Conservation (phyloP, 2,329 filamentous ascomycete species). For the Bipolaris zeicola region DNA sequence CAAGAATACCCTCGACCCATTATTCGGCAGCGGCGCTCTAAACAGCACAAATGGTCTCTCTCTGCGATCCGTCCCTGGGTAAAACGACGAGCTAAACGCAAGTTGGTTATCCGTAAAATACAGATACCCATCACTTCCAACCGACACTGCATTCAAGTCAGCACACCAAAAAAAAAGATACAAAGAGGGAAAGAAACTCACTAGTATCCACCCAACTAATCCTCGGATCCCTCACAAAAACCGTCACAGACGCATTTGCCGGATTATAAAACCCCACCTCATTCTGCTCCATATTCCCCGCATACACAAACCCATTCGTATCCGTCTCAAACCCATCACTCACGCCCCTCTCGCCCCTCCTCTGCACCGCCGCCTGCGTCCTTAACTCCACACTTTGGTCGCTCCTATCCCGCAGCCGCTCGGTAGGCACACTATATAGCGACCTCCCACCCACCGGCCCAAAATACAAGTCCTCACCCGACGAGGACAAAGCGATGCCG, state of each 20-base stretch:
- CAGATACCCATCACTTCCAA: conserved; percentile 55
- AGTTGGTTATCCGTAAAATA: conserved; percentile 62
- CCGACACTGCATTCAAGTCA: conserved; percentile 37
- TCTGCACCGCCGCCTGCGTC: conserved; percentile 52
- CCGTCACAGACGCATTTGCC: conserved; percentile 49
- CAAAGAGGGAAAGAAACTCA: conserved; percentile 17
- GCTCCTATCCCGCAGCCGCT: conserved; percentile 49
- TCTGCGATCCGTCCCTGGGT: conserved; percentile 52
- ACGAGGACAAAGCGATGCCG: conserved; percentile 57
- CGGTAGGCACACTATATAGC: conserved; percentile 55
- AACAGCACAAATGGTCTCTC: conserved; percentile 53
- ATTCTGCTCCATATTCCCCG: conserved; percentile 57
- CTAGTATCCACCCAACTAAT: conserved; percentile 59
- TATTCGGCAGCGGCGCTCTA: conserved; percentile 49
- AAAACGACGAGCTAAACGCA: conserved; percentile 43
- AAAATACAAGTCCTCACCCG: conserved; percentile 56
- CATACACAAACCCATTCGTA: conserved; percentile 56
- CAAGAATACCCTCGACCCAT: conserved; percentile 49
- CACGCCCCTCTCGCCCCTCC: conserved; percentile 56
- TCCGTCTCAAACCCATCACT: conserved; percentile 61
- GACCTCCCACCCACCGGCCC: conserved; percentile 53
- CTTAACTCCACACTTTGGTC: conserved; percentile 49
- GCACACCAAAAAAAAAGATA: not conserved
- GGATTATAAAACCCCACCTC: conserved; percentile 51
- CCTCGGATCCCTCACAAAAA: conserved; percentile 54